These are phyloP conservation scores for Vicia faba DNA, from an alignment of 306 rosid species.

Conservation along the genomic window DNA sequence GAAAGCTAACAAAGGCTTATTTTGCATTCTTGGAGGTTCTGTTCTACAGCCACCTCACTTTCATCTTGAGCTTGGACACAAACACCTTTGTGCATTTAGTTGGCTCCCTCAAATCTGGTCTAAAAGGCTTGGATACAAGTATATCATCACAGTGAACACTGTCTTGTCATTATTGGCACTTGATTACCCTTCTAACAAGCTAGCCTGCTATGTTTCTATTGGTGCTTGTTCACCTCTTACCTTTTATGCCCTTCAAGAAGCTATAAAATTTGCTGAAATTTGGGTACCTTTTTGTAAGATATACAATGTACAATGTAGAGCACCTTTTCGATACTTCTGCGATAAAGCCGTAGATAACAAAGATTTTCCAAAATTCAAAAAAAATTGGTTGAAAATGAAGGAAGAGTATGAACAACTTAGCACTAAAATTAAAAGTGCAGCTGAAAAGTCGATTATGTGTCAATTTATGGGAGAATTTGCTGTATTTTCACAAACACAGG, in stretches of 20 bases:
- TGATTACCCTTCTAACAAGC: constrained; percentile 70
- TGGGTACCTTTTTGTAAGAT: constrained; percentile 77
- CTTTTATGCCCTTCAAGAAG: constrained; percentile 55
- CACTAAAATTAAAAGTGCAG: constrained; percentile 48
- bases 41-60: too few relatives aligned
- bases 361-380: constrained; percentile 31
- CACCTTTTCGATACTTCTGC: constrained; percentile 65
- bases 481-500: constrained; percentile 45
- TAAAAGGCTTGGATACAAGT: too few relatives aligned
- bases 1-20: too few relatives aligned
- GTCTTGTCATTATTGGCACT: constrained; percentile 70
- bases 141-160: constrained; percentile 64
- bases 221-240: constrained; percentile 65
- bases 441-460: constrained; percentile 16
- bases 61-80: too few relatives aligned
- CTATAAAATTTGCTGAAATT: constrained; percentile 54
- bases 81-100: too few relatives aligned
- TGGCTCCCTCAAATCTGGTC: too few relatives aligned
- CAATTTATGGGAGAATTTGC: constrained; percentile 41
- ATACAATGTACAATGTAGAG: constrained; percentile 55
- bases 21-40: too few relatives aligned
- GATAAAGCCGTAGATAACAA: not conserved
- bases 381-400: constrained; percentile 51
- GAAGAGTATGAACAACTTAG: constrained; percentile 53
- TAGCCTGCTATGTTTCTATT: constrained; percentile 80